Conservation (phyloP, 1,139 yeast species). For the Yamadazyma sp. region DNA sequence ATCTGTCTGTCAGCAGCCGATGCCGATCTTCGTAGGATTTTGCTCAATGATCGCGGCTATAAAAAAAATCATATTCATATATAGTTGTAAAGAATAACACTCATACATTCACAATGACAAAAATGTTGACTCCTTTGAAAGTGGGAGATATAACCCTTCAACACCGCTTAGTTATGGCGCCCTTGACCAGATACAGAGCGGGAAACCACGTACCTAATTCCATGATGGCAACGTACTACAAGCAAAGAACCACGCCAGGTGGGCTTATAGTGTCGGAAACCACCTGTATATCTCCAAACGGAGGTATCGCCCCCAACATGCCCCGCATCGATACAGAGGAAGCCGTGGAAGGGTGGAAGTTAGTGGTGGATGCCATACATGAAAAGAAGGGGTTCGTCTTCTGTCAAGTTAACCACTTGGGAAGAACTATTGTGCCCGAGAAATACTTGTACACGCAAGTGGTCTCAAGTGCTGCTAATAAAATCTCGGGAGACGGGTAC, state of each 20-base stretch:
- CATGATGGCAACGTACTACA: conserved; percentile 48
- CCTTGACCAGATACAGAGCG: conserved; percentile 54
- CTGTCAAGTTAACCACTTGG: conserved; percentile 55
- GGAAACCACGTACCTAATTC: conserved; percentile 43
- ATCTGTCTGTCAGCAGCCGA: too few relatives aligned
- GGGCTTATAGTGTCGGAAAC: conserved; percentile 47
- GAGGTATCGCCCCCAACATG: conserved; percentile 41
- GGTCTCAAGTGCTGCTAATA: conserved; percentile 28
- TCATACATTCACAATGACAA: too few relatives aligned
- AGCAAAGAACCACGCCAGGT: conserved; percentile 53
- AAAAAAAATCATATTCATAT: too few relatives aligned
- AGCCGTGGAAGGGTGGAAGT: conserved; percentile 51
- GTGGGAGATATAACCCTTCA: conserved; percentile 35
- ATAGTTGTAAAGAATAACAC: too few relatives aligned
- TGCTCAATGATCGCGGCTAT: too few relatives aligned
- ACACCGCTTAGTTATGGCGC: conserved; percentile 52
- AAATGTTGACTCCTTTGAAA: conserved; percentile 46
- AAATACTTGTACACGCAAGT: conserved; percentile 11
- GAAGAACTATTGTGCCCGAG: conserved; percentile 24
- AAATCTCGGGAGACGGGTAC: conserved; percentile 12
- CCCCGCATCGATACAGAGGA: conserved; percentile 54
- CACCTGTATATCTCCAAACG: conserved; percentile 21
- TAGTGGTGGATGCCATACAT: conserved; percentile 51
- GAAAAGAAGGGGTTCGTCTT: conserved; percentile 49
- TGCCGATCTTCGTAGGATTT: too few relatives aligned